Base-by-base conservation (phyloP, 495 filamentous ascomycete genomes). In the Xylaria acuta region DNA sequence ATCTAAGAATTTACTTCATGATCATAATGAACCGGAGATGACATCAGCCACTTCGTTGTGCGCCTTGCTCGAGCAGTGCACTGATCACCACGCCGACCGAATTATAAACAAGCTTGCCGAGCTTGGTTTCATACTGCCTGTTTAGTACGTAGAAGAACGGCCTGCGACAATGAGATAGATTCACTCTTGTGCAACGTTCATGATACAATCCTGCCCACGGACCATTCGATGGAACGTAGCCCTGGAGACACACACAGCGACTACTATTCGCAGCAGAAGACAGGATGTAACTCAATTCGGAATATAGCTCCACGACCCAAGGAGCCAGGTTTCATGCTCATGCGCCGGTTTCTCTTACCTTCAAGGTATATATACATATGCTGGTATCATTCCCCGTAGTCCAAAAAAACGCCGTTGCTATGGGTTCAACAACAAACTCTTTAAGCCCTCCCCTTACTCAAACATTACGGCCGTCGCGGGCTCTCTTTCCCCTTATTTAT, bases 301-400 rank as follows among this genome's bases (percentile, higher is more conserved):
- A 47, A 22, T 16, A 47, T 30, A 43, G n/a, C 43, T 38, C 45
- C 58, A 63, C 7, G 27, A 38, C 54, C 51, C 49, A 56, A 56
- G 49, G 65, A 56, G n/a, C 36, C 25, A 62, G 27, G 11, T 53
- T 64, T 32, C n/a, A 54, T 32, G 11, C 22, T 22, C 6, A 64
- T 36, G 32, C 25, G 47, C 59, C 34, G 18, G 22, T 56, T 43
- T 12, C 47, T 36, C 12, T 47, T 43, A 6, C 49, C 64, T 66
- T 59, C 60, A 66, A 59, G 20, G 45, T 49, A 40, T 58, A 65
- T 32, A 47, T 66, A 67, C 53, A 67, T 32, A 71, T 64, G 30
- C 40, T 72, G 70, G 70, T 72, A 72, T 72, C 53, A 47, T 59
- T 67, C 22, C 63, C 70, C 53, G 36, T 72, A 72, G 25, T 72